These are phyloP conservation scores for Talaromyces sp. DNA, from an alignment of 2,329 filamentous ascomycete genomes.

Conservation along the genomic window DNA sequence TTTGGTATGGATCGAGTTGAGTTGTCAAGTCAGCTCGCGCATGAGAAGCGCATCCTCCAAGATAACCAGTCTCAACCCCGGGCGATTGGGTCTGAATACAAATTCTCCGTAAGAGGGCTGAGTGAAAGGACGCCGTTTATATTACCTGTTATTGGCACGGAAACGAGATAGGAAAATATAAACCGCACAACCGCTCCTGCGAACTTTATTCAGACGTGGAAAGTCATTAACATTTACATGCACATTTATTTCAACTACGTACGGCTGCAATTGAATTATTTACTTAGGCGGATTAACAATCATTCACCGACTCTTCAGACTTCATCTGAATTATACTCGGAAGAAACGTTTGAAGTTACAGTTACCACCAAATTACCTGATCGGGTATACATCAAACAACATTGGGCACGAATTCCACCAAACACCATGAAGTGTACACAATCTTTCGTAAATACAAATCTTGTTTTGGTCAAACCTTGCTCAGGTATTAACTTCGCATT, in stretches of 20 bases:
- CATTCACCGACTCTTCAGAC: not conserved
- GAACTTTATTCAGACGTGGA: not conserved
- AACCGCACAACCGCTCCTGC: not conserved
- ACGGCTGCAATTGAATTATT: not conserved
- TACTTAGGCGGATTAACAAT: not conserved
- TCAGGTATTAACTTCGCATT: not conserved
- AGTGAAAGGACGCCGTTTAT: not conserved
- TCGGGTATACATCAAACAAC: conserved; percentile 1
- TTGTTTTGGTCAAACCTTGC: not conserved
- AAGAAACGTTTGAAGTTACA: not conserved
- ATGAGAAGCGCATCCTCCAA: not conserved
- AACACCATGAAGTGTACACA: not conserved
- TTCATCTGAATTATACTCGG: not conserved
- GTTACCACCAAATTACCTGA: conserved; percentile 3
- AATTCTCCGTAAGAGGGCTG: not conserved
- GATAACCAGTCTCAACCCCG: not conserved
- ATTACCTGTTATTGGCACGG: not conserved
- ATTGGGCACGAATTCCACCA: conserved; percentile 5
- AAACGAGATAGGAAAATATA: not conserved
- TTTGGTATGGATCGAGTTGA: not conserved
- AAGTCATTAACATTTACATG: not conserved
- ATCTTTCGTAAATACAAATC: not conserved
- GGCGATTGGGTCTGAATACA: not conserved
- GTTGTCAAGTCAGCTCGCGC: conserved; percentile 5
- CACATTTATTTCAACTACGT: not conserved